A percentile compares a stretch with the other conserved stretches of the same genome.
Conservation (phyloP, 345 rosid species). For the Noccaea bulbosa region DNA sequence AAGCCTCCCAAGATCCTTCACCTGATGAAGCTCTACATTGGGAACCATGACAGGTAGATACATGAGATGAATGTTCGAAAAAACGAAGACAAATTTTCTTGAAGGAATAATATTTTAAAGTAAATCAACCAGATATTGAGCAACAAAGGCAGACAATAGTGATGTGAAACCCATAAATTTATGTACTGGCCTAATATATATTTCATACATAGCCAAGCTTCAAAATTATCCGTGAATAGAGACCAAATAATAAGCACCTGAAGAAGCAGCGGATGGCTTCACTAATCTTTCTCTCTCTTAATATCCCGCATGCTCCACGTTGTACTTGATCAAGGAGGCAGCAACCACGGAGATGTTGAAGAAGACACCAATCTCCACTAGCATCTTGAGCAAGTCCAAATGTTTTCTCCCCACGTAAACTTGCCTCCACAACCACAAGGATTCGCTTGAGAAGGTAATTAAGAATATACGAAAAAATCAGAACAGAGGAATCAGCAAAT, state of each 20-base stretch:
- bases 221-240: slow-evolving; percentile 18
- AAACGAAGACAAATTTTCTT: slow-evolving; percentile 25
- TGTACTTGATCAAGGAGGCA: slow-evolving; percentile 87
- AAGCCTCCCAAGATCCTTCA: slow-evolving; percentile 69
- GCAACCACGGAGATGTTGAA: slow-evolving; percentile 92
- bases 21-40: slow-evolving; percentile 87
- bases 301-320: slow-evolving; percentile 56
- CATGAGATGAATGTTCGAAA: slow-evolving; percentile 18
- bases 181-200: slow-evolving; percentile 2
- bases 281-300: slow-evolving; percentile 70
- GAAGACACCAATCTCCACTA: slow-evolving; percentile 79
- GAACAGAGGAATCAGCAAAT: slow-evolving; percentile 31
- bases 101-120: slow-evolving; percentile 20
- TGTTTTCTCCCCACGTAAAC: slow-evolving; percentile 64
- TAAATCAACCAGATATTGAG: slow-evolving; percentile 14
- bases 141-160: slow-evolving; percentile 6
- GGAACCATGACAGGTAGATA: slow-evolving; percentile 28
- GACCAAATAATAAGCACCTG: slow-evolving; percentile 54
- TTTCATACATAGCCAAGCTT: slow-evolving; percentile 4
- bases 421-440: slow-evolving; percentile 71
- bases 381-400: slow-evolving; percentile 71
- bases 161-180: slow-evolving; percentile 16
- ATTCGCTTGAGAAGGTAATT: slow-evolving; percentile 52
- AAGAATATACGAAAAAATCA: slow-evolving; percentile 14
- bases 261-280: slow-evolving; percentile 91